These are phyloP conservation scores for Abrus precatorius DNA, from an alignment of 306 rosid genomes.

Conservation along the genomic window DNA sequence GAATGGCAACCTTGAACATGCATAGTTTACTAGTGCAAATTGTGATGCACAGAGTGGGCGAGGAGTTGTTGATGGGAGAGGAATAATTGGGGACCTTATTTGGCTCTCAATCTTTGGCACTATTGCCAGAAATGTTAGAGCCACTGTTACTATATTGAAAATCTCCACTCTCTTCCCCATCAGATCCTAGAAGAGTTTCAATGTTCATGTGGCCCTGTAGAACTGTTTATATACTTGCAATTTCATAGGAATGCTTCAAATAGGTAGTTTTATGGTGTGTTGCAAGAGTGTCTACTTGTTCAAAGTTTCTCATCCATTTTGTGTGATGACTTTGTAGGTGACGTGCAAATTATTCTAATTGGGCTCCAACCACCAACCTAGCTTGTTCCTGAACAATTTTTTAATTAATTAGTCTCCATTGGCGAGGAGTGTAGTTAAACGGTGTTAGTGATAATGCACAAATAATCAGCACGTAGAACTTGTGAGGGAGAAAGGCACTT, in stretches of 20 bases:
- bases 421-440: constrained; percentile 17
- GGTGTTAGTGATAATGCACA: not conserved
- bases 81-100: not conserved
- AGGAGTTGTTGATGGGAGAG: constrained; percentile 6
- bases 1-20: constrained; percentile 67
- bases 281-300: constrained; percentile 61
- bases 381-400: constrained; percentile 46
- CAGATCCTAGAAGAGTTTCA: constrained; percentile 32
- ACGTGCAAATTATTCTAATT: constrained; percentile 26
- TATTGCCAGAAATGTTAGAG: constrained; percentile 49
- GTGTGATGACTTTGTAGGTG: constrained; percentile 77
- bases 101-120: constrained; percentile 52
- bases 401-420: constrained; percentile 8
- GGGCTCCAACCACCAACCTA: constrained; percentile 44
- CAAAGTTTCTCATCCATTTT: constrained; percentile 51
- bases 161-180: constrained; percentile 55
- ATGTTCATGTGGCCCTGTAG: constrained; percentile 30
- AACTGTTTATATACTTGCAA: constrained; percentile 49
- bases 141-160: constrained; percentile 27
- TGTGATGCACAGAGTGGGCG: constrained; percentile 79
- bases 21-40: constrained; percentile 74
- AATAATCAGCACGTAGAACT: constrained; percentile 33
- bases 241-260: constrained; percentile 42
- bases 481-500: constrained; percentile 27
- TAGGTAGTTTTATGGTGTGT: constrained; percentile 34